Conservation (phyloP, 257 asterid genomes). For the Fraxinus cuspidata region DNA sequence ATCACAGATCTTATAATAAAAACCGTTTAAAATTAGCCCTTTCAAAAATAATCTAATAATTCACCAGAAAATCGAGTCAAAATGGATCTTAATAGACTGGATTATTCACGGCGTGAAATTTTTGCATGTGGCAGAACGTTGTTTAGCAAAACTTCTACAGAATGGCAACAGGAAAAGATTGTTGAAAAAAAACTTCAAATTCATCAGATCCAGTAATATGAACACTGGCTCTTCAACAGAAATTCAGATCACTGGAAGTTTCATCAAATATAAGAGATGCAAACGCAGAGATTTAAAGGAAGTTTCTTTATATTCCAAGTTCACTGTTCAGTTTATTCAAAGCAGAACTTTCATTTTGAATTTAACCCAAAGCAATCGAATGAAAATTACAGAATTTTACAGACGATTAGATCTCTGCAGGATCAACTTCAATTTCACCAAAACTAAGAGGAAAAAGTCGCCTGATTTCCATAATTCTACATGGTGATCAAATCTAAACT, state of each 20-base stretch:
- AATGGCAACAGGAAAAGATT: neutral
- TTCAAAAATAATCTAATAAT: constrained; percentile 4
- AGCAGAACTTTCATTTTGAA: constrained; percentile 20
- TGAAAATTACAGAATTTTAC: constrained; percentile 16
- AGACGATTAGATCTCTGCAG: constrained; percentile 41
- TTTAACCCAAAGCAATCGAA: constrained; percentile 21
- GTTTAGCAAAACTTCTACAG: constrained; percentile 2
- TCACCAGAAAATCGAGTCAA: neutral
- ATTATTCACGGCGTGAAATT: neutral
- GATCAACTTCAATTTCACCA: constrained; percentile 35
- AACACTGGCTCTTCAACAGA: constrained; percentile 25
- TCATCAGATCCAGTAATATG: constrained; percentile 37
- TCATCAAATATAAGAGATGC: constrained; percentile 1
- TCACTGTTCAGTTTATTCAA: constrained; percentile 8
- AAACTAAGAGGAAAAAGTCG: neutral
- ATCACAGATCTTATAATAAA: neutral
- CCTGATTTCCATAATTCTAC: constrained; percentile 8
- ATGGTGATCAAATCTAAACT: constrained; percentile 21
- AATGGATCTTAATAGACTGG: neutral
- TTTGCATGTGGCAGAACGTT: neutral
- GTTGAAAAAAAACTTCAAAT: neutral
- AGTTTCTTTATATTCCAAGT: constrained; percentile 16
- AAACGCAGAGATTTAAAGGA: neutral
- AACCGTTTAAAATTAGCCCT: neutral
- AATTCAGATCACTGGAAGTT: constrained; percentile 19